Evolutionary conservation across 768 basidiomycete species (phyloP).

Genomic region (Pleurotus sapidus): DNA sequence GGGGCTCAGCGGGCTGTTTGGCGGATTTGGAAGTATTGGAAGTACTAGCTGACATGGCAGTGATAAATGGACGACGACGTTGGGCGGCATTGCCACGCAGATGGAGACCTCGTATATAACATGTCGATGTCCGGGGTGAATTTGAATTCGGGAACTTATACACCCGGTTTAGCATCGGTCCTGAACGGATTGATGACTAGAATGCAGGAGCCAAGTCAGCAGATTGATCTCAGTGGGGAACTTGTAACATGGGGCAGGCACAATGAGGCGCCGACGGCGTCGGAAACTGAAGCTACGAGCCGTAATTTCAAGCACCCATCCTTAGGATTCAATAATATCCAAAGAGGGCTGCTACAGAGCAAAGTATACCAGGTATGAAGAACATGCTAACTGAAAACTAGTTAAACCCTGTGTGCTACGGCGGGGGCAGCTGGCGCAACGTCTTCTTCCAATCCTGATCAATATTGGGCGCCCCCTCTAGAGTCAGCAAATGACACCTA

Average conservation of each 20-base stretch:
- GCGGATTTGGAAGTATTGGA: not conserved
- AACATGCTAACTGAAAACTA: no score
- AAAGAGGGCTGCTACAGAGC: no score
- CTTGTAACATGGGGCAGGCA: no score
- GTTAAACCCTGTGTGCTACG: no score
- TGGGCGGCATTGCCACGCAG: not conserved
- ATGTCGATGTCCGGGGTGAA: not conserved
- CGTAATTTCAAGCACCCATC: no score
- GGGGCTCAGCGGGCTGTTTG: constrained; percentile 31
- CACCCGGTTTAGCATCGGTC: constrained; percentile 1
- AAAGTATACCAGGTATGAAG: no score
- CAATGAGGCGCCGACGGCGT: no score
- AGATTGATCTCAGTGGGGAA: not conserved
- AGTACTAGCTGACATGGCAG: constrained; percentile 4
- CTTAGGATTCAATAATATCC: no score
- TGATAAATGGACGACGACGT: not conserved
- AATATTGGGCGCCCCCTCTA: no score
- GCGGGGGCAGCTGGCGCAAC: constrained; percentile 34
- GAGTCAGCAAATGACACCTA: not conserved
- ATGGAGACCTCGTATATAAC: not conserved
- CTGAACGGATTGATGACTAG: not conserved
- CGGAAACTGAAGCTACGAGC: no score
- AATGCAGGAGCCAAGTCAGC: not conserved
- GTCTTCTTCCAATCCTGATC: constrained; percentile 50
- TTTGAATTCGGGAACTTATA: constrained; percentile 4